phyloP scores from a whole-genome alignment of 768 basidiomycete genomes.

The Psilocybe cubensis region DNA sequence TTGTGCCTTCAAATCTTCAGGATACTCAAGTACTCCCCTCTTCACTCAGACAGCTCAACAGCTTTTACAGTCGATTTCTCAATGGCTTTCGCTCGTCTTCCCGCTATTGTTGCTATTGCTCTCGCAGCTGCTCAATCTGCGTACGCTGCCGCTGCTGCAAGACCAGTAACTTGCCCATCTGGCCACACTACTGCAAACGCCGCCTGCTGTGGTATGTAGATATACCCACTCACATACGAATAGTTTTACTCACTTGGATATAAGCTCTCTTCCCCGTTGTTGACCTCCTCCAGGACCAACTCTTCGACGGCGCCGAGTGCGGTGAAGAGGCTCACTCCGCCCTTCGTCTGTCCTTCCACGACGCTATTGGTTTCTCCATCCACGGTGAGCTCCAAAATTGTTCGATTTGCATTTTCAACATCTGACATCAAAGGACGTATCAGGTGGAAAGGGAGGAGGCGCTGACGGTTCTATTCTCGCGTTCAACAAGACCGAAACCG shows the following conservation, averaged over 20 bases:
- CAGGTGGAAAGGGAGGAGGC: conserved; percentile 25
- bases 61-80: conserved; percentile 4
- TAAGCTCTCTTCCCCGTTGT: conserved; percentile 23
- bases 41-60: conserved; percentile 10
- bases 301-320: conserved; percentile 24
- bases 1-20: conserved; percentile 10
- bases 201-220: conserved; percentile 25
- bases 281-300: conserved; percentile 5
- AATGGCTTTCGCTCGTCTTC: conserved; percentile 25
- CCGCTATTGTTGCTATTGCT: conserved; percentile 18
- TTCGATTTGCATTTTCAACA: background rate
- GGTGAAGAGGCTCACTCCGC: conserved; percentile 31
- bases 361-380: conserved; percentile 22
- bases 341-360: conserved; percentile 26
- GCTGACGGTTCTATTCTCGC: conserved; percentile 31
- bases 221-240: background rate
- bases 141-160: conserved; percentile 20
- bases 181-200: conserved; percentile 27
- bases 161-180: conserved; percentile 25
- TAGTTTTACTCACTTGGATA: background rate
- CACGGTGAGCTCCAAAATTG: background rate
- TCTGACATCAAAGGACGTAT: background rate
- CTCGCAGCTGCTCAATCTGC: conserved; percentile 13
- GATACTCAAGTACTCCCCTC: conserved; percentile 16
- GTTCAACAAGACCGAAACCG: conserved; percentile 24